phyloP scores from a whole-genome alignment of 305 asterid species.

The Solanum hybrid region DNA sequence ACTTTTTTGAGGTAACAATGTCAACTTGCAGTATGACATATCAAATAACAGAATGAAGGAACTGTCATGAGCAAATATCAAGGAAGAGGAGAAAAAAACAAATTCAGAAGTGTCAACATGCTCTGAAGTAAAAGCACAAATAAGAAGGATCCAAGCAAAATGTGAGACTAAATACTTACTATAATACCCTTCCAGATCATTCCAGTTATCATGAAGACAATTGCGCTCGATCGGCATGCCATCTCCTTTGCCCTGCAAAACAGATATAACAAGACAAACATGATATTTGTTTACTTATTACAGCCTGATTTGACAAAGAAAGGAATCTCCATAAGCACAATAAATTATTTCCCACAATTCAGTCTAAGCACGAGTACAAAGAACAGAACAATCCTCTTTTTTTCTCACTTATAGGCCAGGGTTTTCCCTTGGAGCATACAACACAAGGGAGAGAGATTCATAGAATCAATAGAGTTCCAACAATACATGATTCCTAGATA shows the following conservation, averaged over 20 bases:
- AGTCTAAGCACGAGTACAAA: neutral
- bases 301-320: neutral
- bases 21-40: neutral
- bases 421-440: neutral
- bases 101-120: neutral
- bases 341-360: neutral
- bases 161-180: neutral
- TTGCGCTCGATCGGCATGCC: slow-evolving; percentile 60
- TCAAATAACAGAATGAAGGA: neutral
- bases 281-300: neutral
- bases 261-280: neutral
- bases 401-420: neutral
- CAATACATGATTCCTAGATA: neutral
- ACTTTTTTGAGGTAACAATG: neutral
- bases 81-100: neutral
- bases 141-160: neutral
- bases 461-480: neutral
- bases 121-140: neutral
- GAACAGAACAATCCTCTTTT: neutral
- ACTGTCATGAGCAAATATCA: neutral
- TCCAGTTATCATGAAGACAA: slow-evolving; percentile 91
- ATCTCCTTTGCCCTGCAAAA: slow-evolving; percentile 63
- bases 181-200: slow-evolving; percentile 93
- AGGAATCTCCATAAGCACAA: neutral
- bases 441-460: neutral